These are phyloP conservation scores for Prunus mume DNA, from an alignment of 306 rosid species.

Conservation along the genomic window DNA sequence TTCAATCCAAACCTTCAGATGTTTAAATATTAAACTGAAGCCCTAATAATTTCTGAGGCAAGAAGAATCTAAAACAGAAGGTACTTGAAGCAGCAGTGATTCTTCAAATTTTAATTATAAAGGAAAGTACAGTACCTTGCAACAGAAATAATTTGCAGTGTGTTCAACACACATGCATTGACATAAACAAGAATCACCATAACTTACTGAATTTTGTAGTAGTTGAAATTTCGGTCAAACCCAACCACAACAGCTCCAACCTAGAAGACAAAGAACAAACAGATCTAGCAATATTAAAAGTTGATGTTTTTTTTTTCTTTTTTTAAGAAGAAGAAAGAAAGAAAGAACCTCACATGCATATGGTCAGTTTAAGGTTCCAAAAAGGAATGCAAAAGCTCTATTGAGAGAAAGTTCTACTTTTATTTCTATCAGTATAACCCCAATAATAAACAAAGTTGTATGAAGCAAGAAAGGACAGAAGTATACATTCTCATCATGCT, in stretches of 20 bases:
- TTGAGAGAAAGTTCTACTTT: slow-evolving; percentile 6
- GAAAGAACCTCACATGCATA: neutral
- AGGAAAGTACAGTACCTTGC: neutral
- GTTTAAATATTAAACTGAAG: neutral
- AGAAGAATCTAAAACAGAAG: neutral
- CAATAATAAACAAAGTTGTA: neutral
- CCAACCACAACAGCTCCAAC: slow-evolving; percentile 99
- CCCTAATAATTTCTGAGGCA: slow-evolving; percentile 7
- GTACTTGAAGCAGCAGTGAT: slow-evolving; percentile 18
- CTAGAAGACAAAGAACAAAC: slow-evolving; percentile 37
- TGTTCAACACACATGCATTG: neutral
- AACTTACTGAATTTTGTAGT: slow-evolving; percentile 96
- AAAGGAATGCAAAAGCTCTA: neutral
- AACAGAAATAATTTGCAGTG: neutral
- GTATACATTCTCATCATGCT: slow-evolving; percentile 78
- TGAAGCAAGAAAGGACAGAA: slow-evolving; percentile 27
- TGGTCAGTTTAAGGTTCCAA: neutral
- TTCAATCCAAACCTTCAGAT: neutral
- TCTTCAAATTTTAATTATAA: slow-evolving; percentile 11
- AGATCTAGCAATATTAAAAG: slow-evolving; percentile 14
- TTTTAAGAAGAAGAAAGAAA: neutral
- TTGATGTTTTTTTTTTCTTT: neutral
- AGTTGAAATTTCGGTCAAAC: slow-evolving; percentile 95
- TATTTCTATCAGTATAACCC: neutral
- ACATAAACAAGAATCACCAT: slow-evolving; percentile 3